Evolutionary conservation across 257 asterid species (phyloP).

Genomic region (Lithospermum erythrorhizon): DNA sequence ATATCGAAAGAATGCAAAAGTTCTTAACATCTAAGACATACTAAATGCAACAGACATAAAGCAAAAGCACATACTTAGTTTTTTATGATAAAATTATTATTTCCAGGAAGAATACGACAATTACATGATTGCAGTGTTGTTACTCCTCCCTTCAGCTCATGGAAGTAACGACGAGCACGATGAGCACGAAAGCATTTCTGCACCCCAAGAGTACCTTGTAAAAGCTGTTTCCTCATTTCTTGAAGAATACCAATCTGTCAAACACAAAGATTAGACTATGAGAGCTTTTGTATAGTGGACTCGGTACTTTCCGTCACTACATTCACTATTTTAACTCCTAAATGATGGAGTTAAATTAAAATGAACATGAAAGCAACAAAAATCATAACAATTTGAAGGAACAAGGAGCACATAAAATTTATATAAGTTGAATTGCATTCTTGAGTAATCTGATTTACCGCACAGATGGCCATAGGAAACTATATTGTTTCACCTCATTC

Average conservation of each 20-base stretch:
- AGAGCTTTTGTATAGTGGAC: neutral
- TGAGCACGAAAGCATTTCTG: constrained; percentile 32
- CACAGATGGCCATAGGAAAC: neutral
- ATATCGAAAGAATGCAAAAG: neutral
- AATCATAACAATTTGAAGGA: neutral
- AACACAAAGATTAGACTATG: constrained; percentile 4
- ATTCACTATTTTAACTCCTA: neutral
- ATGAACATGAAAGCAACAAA: neutral
- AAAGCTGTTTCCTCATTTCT: constrained; percentile 28
- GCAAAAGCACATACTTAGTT: neutral
- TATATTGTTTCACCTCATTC: neutral
- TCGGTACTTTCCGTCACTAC: neutral
- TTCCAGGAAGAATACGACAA: neutral
- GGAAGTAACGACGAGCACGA: constrained; percentile 24
- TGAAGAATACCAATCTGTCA: constrained; percentile 33
- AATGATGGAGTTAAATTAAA: neutral
- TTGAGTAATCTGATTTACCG: neutral
- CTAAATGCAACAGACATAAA: neutral
- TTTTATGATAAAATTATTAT: too few relatives aligned
- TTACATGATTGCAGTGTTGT: constrained; percentile 41
- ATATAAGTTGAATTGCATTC: neutral
- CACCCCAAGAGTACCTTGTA: constrained; percentile 27
- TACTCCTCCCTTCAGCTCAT: constrained; percentile 26
- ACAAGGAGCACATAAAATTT: neutral
- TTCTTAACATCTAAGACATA: neutral